phyloP scores from a whole-genome alignment of 192 early-diverging fungal genomes.

The Cetraspora pellucida region DNA sequence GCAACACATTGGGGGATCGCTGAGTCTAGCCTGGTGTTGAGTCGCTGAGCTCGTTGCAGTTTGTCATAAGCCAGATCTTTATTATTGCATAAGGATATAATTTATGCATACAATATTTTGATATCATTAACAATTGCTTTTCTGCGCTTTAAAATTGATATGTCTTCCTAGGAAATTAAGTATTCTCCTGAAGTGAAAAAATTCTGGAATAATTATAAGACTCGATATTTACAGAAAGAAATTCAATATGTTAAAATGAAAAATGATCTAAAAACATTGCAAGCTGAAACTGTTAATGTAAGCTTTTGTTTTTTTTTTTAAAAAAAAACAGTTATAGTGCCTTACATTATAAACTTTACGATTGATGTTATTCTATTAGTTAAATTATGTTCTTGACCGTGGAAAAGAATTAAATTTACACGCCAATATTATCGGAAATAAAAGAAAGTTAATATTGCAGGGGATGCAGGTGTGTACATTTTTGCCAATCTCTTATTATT shows the following conservation, averaged over 20 bases:
- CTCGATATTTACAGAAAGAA: conserved; percentile 15
- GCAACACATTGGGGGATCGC: conserved; percentile 29
- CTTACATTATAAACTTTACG: conserved; percentile 15
- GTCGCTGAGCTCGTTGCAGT: conserved; percentile 35
- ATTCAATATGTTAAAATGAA: conserved; percentile 8
- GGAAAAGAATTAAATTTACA: conserved; percentile 25
- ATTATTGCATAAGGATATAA: neutral
- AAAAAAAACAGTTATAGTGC: neutral
- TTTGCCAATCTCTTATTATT: conserved; percentile 4
- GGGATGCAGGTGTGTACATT: neutral
- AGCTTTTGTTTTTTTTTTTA: conserved; percentile 15
- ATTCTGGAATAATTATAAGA: conserved; percentile 12
- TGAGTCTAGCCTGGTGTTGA: conserved; percentile 30
- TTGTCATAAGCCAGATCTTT: conserved; percentile 15
- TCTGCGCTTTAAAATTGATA: conserved; percentile 2
- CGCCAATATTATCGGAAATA: conserved; percentile 24
- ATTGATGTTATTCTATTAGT: conserved; percentile 27
- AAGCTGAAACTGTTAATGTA: conserved; percentile 12
- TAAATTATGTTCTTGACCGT: conserved; percentile 22
- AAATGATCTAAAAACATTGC: conserved; percentile 24
- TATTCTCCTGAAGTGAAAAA: conserved; percentile 15
- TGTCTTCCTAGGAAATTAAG: conserved; percentile 15
- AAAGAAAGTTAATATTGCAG: conserved; percentile 17
- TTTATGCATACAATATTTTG: neutral
- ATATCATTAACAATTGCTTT: neutral